A percentile compares a stretch with the other conserved stretches of the same genome.
Conservation (phyloP, 2,329 filamentous ascomycete species). For the Corniculantispora saksenae region DNA sequence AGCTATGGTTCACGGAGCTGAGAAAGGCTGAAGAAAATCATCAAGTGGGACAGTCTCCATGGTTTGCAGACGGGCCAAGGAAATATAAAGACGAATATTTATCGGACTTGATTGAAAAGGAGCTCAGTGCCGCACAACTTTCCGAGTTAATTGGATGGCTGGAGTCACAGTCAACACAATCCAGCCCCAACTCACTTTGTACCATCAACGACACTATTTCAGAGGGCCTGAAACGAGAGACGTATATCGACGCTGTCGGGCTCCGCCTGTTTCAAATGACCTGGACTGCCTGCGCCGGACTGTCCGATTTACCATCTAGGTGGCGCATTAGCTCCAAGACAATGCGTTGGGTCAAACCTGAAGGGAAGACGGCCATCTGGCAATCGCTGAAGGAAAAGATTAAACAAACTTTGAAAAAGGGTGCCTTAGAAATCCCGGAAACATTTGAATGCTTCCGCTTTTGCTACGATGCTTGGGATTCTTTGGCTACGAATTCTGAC, state of each 20-base stretch:
- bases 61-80: conserved; percentile 32
- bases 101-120: conserved; percentile 39
- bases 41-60: conserved; percentile 31
- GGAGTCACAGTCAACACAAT: conserved; percentile 30
- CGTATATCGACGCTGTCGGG: conserved; percentile 44
- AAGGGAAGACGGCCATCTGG: conserved; percentile 37
- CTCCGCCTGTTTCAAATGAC: conserved; percentile 34
- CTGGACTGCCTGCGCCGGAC: conserved; percentile 11
- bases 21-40: conserved; percentile 35
- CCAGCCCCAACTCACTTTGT: conserved; percentile 36
- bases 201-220: conserved; percentile 46
- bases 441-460: conserved; percentile 45
- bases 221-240: conserved; percentile 42
- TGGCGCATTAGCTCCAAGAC: conserved; percentile 43
- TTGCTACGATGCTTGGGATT: conserved; percentile 40
- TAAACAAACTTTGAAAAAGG: conserved; percentile 34
- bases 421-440: conserved; percentile 35
- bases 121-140: conserved; percentile 48
- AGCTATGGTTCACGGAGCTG: conserved; percentile 48
- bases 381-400: conserved; percentile 33
- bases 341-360: conserved; percentile 35
- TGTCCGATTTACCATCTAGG: conserved; percentile 34
- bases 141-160: conserved; percentile 46
- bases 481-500: conserved; percentile 38
- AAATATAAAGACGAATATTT: conserved; percentile 23